Conservation (phyloP, 345 rosid species). For the Aegle marmelos region DNA sequence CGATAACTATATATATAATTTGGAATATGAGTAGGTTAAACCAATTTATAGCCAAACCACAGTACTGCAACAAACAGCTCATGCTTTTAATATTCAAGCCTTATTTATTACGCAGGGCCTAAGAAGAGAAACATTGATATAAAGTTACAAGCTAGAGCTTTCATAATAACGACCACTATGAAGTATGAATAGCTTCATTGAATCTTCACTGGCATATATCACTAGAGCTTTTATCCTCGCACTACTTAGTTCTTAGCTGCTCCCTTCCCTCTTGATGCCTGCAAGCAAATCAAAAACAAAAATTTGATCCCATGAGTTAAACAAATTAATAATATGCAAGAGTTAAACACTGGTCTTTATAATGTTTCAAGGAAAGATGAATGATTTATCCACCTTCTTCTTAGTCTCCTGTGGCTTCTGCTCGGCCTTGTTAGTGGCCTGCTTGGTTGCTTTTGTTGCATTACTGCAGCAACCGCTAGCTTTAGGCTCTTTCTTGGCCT, state of each 20-base stretch:
- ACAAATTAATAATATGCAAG: not conserved
- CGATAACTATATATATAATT: too few relatives aligned
- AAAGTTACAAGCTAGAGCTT: not conserved
- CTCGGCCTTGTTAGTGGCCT: constrained; percentile 41
- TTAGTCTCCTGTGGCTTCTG: constrained; percentile 44
- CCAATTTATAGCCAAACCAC: too few relatives aligned
- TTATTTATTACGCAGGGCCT: constrained; percentile 27
- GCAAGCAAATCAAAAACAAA: not conserved
- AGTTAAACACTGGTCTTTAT: not conserved
- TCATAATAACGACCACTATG: not conserved
- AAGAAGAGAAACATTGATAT: constrained; percentile 4
- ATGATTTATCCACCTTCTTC: constrained; percentile 37
- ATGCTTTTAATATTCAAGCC: not conserved
- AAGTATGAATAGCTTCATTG: not conserved
- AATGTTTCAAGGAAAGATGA: not conserved
- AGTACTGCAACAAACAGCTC: not conserved
- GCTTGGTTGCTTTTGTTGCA: constrained; percentile 39
- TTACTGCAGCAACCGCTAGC: constrained; percentile 14
- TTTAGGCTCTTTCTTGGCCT: constrained; percentile 36
- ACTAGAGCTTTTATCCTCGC: constrained; percentile 10
- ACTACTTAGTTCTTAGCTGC: constrained; percentile 14
- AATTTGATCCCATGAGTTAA: not conserved
- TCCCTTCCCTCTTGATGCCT: constrained; percentile 23
- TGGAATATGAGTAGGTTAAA: too few relatives aligned
- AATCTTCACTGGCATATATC: not conserved